These are phyloP conservation scores for Nothophoma quercina DNA, from an alignment of 2,329 filamentous ascomycete genomes.

Conservation along the genomic window DNA sequence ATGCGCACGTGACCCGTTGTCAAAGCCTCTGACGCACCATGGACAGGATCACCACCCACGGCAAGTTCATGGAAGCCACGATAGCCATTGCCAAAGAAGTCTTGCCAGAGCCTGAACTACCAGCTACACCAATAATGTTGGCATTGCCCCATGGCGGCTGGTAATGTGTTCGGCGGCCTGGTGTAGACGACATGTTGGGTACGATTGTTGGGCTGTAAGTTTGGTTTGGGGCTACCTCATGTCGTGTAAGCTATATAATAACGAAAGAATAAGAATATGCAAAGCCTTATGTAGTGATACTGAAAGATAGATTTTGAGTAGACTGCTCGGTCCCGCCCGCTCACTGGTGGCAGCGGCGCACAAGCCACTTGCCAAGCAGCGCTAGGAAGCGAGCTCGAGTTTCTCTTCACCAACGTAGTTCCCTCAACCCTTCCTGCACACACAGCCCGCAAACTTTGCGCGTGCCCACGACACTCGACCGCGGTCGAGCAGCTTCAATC, in stretches of 20 bases:
- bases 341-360: conserved; percentile 14
- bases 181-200: conserved; percentile 29
- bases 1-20: conserved; percentile 34
- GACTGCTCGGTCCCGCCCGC: conserved; percentile 24
- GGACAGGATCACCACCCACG: conserved; percentile 97
- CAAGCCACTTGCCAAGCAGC: conserved; percentile 27
- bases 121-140: conserved; percentile 95
- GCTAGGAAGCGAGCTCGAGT: conserved; percentile 38
- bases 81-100: conserved; percentile 93
- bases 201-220: neutral
- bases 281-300: conserved; percentile 24
- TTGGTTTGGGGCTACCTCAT: conserved; percentile 13
- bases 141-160: conserved; percentile 95
- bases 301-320: conserved; percentile 24
- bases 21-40: conserved; percentile 68
- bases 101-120: conserved; percentile 94
- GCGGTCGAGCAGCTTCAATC: conserved; percentile 40
- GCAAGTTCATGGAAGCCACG: conserved; percentile 85
- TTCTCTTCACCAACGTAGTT: conserved; percentile 33
- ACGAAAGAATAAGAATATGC: conserved; percentile 21
- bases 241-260: conserved; percentile 8
- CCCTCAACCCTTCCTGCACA: conserved; percentile 30
- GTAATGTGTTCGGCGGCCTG: conserved; percentile 69
- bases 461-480: conserved; percentile 38
- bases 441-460: conserved; percentile 41